Evolutionary conservation across 345 rosid genomes (phyloP), one percentile per base, ranked within the genome.

Genomic region (Raphanus sativus): DNA sequence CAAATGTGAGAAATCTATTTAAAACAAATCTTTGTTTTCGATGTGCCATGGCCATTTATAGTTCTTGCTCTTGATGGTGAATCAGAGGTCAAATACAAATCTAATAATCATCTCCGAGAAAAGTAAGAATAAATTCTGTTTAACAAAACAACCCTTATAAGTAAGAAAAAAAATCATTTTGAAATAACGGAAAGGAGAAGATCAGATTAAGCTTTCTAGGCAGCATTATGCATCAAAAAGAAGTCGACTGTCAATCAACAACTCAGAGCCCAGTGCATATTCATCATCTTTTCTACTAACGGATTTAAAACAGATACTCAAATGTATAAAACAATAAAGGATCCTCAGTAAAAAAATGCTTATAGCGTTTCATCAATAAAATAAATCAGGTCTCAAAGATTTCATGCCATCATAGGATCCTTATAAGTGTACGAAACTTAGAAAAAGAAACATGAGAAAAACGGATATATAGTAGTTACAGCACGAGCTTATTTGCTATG

Each of bases 241-340:
- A 63, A 67, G 75, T 68, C 5, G 75, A 79, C 1, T 74, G 75
- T 79, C 82, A 79, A 79, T 74, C 82, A 69, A 79, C 75, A 5
- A 5, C 78, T 79, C 82, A 79, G 82, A 79, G 82, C 75, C 82
- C 78, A 79, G 82, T 79, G 82, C 82, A 79, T 79, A 68, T 68
- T 79, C 82, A 79, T 79, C 82, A 79, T 62, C 71, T 79, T 67
- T 66, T 25, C 25, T 10, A 4, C 2, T 15, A 4, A 50, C 21
- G 5, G 15, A n/a, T 50, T 50, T 4, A 4, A 12, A 50, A 5
- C 21, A 50, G 6, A 5, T 4, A 50, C 6, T 3, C 8, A 6
- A 38, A 1, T n/a, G 21, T 26, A 13, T 42, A 6, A 0, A 13
- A 4, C 11, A 13, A 10, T 0, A 67, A 3, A 73, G 60, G 71